phyloP scores from a whole-genome alignment of 108 stramenopile species.

The Skeletonema marinoi region DNA sequence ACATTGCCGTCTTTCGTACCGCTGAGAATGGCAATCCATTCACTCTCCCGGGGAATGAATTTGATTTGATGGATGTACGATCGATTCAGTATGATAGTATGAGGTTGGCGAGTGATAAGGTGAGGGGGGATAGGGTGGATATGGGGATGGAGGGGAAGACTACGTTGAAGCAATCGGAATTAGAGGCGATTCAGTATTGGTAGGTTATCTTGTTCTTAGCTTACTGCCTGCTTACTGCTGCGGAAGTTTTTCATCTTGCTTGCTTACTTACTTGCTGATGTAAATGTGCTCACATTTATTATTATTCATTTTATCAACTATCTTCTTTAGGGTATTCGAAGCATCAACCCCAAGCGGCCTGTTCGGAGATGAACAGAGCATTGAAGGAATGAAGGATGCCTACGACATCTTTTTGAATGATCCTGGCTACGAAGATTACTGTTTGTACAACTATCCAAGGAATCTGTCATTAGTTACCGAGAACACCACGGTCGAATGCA shows the following conservation, averaged over 20 bases:
- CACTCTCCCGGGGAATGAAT: slow-evolving; percentile 43
- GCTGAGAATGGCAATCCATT: slow-evolving; percentile 52
- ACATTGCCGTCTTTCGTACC: slow-evolving; percentile 23
- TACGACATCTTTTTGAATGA: slow-evolving; percentile 48
- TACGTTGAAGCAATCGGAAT: slow-evolving; percentile 7
- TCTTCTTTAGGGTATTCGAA: slow-evolving; percentile 57
- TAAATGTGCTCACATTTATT: no score
- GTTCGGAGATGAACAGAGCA: slow-evolving; percentile 31
- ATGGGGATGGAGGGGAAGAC: background rate
- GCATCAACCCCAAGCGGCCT: slow-evolving; percentile 30
- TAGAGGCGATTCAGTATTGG: slow-evolving; percentile 25
- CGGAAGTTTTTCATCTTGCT: no score
- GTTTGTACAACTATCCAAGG: slow-evolving; percentile 33
- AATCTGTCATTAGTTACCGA: background rate
- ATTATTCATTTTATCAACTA: background rate
- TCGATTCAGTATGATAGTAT: slow-evolving; percentile 53
- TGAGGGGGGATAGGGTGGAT: background rate
- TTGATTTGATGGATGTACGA: slow-evolving; percentile 47
- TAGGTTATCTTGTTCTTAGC: background rate
- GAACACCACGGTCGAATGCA: slow-evolving; percentile 26
- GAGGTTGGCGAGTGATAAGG: slow-evolving; percentile 46
- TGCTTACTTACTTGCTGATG: no score
- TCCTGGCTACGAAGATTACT: slow-evolving; percentile 30
- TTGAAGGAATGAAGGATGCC: slow-evolving; percentile 49
- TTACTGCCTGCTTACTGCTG: no score